These are phyloP conservation scores for Eucalyptus globulus DNA, from an alignment of 345 rosid species.

Conservation along the genomic window DNA sequence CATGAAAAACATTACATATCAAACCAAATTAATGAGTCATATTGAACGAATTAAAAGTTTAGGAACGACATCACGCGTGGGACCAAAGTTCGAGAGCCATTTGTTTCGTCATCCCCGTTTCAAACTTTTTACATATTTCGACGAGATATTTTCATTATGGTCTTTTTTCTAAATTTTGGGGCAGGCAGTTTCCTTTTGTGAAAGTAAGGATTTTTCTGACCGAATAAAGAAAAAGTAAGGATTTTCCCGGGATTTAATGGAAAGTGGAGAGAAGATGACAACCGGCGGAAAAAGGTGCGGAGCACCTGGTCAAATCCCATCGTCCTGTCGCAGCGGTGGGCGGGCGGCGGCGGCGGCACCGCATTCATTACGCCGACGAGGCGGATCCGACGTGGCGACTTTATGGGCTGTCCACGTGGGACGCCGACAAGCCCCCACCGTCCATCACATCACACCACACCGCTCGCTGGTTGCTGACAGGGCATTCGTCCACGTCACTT, in stretches of 20 bases:
- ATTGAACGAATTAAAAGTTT: too few species aligned
- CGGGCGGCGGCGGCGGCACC: not conserved
- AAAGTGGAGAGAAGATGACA: not conserved
- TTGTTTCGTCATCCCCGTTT: accelerated
- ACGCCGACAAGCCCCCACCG: not conserved
- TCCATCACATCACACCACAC: not conserved
- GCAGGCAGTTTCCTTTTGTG: not conserved
- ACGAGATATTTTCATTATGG: not conserved
- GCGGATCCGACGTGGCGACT: not conserved
- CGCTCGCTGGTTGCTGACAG: not conserved
- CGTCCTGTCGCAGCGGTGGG: not conserved
- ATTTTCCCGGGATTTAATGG: not conserved
- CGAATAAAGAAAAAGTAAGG: not conserved
- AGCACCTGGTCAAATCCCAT: not conserved
- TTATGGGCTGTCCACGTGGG: not conserved
- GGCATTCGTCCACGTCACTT: not conserved
- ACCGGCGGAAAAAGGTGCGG: not conserved
- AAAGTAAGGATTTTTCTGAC: not conserved
- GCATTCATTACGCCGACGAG: not conserved
- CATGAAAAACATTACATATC: accelerated
- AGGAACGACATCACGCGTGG: accelerated
- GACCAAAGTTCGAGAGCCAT: not conserved
- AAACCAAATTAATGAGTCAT: accelerated
- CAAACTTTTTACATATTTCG: too few species aligned
- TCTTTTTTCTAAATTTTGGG: not conserved